These are phyloP conservation scores for Raffaelea albimanens DNA, from an alignment of 2,329 filamentous ascomycete species.

Conservation along the genomic window DNA sequence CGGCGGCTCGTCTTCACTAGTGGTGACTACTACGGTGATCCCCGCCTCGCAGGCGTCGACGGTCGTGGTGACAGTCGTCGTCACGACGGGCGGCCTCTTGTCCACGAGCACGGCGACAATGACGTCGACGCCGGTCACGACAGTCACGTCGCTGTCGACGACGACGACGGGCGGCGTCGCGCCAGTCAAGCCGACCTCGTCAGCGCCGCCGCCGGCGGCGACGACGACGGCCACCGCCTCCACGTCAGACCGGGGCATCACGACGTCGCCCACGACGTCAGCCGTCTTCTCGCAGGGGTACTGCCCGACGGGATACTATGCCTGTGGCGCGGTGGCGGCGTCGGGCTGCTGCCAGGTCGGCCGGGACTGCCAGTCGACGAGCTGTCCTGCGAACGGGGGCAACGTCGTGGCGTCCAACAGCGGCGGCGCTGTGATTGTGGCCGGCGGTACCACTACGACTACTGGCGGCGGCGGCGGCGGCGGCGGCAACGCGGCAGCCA, in stretches of 20 bases:
- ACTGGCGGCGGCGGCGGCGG: too few species aligned
- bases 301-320: constrained; percentile 88
- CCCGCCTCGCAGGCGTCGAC: constrained; percentile 26
- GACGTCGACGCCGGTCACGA: constrained; percentile 23
- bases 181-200: constrained; percentile 37
- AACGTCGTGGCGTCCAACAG: constrained; percentile 44
- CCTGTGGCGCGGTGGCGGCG: constrained; percentile 74
- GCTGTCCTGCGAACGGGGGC: constrained; percentile 60
- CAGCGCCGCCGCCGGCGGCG: constrained; percentile 18
- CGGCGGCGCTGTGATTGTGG: constrained; percentile 63
- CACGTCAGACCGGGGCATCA: constrained; percentile 25
- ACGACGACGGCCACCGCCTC: constrained; percentile 23
- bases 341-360: constrained; percentile 82
- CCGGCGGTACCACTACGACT: constrained; percentile 24
- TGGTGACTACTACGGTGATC: constrained; percentile 17
- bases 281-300: constrained; percentile 20
- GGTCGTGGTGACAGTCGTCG: constrained; percentile 29
- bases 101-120: constrained; percentile 24
- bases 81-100: constrained; percentile 21
- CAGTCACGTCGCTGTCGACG: constrained; percentile 16
- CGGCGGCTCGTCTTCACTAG: constrained; percentile 23
- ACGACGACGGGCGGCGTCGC: constrained; percentile 30
- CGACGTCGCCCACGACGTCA: constrained; percentile 22
- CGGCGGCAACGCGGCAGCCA: constrained; percentile 27
- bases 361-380: constrained; percentile 71